A percentile compares a stretch with the other conserved stretches of the same genome.
Evolutionary conservation across 306 rosid species (phyloP).

Genomic region (Cicer bijugum): DNA sequence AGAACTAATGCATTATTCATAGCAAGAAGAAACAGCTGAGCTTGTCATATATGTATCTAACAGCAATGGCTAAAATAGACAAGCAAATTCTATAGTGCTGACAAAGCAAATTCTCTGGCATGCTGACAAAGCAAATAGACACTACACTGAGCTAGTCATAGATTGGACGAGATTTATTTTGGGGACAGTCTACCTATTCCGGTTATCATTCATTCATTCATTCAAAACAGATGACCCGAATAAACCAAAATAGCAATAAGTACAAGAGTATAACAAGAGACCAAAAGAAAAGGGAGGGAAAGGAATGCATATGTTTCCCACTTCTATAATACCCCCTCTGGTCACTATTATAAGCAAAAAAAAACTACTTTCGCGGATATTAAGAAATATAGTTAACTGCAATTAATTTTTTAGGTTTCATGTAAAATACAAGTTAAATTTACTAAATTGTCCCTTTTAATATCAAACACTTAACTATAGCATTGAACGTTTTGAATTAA

Average conservation of each 20-base stretch:
- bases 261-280: neutral
- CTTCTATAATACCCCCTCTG: neutral
- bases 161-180: constrained; percentile 11
- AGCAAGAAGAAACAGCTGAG: neutral
- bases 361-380: too few relatives aligned
- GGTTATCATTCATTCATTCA: constrained; percentile 13
- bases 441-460: too few relatives aligned
- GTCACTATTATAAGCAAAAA: too few relatives aligned
- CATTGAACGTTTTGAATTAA: too few relatives aligned
- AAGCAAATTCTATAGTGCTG: constrained; percentile 14
- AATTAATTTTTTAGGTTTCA: too few relatives aligned
- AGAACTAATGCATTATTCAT: constrained; percentile 5
- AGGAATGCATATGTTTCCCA: neutral
- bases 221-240: constrained; percentile 12
- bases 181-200: constrained; percentile 1
- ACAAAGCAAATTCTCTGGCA: constrained; percentile 18
- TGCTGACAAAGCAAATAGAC: constrained; percentile 15
- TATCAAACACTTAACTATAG: too few relatives aligned
- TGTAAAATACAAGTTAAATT: too few relatives aligned
- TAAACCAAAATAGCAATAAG: constrained; percentile 15
- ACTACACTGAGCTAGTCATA: constrained; percentile 1
- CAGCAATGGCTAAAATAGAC: constrained; percentile 17
- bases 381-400: too few relatives aligned
- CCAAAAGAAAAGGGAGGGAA: neutral
- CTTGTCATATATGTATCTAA: neutral